Conservation (phyloP, 768 basidiomycete genomes). For the Sporobolomyces roseus region DNA sequence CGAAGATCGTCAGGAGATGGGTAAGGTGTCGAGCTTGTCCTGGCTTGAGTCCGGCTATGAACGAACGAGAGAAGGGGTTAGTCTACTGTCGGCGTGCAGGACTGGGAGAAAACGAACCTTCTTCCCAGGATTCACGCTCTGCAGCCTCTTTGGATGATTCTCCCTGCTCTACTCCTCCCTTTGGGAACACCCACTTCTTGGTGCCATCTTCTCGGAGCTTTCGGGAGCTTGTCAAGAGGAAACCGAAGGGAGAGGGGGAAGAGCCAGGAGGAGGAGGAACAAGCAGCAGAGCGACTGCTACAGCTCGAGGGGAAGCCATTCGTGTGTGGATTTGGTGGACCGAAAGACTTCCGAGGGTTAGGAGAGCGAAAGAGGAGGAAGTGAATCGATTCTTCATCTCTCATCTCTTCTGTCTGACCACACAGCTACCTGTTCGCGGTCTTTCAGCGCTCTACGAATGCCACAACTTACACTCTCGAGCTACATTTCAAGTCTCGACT, state of each 20-base stretch:
- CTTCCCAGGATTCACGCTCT: conserved; percentile 31
- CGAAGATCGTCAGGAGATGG: conserved; percentile 26
- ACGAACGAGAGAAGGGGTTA: neutral
- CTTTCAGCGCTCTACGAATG: neutral
- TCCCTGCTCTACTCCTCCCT: conserved; percentile 37
- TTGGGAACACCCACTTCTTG: conserved; percentile 33
- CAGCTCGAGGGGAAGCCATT: conserved; percentile 26
- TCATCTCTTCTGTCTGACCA: no score
- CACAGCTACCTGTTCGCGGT: no score
- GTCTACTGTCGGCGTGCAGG: no score
- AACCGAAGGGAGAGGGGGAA: conserved; percentile 7
- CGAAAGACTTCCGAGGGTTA: neutral
- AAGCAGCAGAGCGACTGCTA: conserved; percentile 26
- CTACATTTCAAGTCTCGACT: neutral
- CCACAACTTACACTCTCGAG: conserved; percentile 1
- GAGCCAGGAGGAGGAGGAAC: neutral
- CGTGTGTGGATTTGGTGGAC: neutral
- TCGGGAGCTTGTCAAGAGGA: conserved; percentile 9
- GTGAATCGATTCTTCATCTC: neutral
- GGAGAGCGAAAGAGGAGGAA: neutral
- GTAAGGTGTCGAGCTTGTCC: conserved; percentile 15
- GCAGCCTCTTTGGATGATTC: conserved; percentile 15
- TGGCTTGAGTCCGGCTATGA: neutral
- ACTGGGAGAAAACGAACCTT: no score
- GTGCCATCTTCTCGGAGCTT: no score